Percentiles rank a stretch among this genome's conserved stretches.
phyloP scores from a whole-genome alignment of 768 basidiomycete genomes.

The Naganishia friedmannii region DNA sequence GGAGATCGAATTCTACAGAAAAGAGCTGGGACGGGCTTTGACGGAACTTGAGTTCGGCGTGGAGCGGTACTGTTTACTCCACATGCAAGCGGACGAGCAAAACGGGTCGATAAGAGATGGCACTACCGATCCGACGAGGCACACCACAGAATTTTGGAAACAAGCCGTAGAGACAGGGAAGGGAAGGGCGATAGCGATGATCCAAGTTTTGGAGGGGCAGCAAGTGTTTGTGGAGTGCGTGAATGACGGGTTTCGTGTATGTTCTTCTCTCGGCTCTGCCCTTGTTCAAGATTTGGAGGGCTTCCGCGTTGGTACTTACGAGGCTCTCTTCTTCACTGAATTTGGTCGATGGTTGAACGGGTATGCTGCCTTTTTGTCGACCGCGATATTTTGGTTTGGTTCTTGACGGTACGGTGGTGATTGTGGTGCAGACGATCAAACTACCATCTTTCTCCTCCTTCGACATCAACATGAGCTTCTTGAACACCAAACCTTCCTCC shows the following conservation, averaged over 20 bases:
- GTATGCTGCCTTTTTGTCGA: background rate
- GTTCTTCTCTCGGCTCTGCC: background rate
- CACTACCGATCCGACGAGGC: too few species aligned
- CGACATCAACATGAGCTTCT: background rate
- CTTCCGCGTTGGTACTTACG: too few species aligned
- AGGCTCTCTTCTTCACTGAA: too few species aligned
- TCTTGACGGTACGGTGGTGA: too few species aligned
- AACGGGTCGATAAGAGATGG: too few species aligned
- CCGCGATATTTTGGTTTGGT: background rate
- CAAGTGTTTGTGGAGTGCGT: conserved; percentile 7
- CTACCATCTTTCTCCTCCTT: background rate
- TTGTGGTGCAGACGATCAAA: too few species aligned
- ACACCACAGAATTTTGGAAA: background rate
- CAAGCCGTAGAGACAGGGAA: background rate
- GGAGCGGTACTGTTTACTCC: background rate
- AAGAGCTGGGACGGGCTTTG: background rate
- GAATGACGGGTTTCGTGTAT: conserved; percentile 13
- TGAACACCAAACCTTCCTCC: background rate
- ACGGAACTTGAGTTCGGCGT: background rate
- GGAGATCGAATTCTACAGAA: conserved; percentile 3
- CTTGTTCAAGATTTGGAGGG: background rate
- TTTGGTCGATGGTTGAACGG: too few species aligned
- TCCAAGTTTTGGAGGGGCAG: background rate
- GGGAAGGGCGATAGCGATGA: background rate
- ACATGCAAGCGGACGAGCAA: too few species aligned